Evolutionary conservation across 2,329 filamentous ascomycete genomes (phyloP), one percentile per base, ranked within the genome.

Genomic region (Clarireedia hainanense): DNA sequence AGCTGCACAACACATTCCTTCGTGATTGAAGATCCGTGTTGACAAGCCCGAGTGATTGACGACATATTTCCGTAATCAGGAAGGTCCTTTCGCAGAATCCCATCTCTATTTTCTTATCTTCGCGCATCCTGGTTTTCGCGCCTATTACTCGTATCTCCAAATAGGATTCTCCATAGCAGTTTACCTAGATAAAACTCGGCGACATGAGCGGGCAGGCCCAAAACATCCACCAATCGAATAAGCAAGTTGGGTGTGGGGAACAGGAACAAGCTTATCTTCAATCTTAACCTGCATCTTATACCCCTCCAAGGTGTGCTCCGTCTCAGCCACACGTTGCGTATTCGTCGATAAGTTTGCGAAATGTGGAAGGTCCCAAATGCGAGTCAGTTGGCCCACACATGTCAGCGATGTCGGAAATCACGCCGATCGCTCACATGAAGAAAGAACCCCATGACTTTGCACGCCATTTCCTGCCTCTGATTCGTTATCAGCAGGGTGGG

Each of bases 31-130:
- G 47, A 55, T 27, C 27, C 23, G 26, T 47, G 6, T 45, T n/a
- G 26, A 54, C 40, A 45, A 24, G 7, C 23, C 50, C 45, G 4
- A 45, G 17, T 23, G 6, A 47, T 47, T 24, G 43, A 15, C 43
- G 20, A 24, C 26, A 27, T 24, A 23, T 46, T 55, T 27, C 47
- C 52, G 42, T 45, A 55, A 55, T 50, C 40, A 50, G 52, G 47
- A 47, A 55, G 52, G 47, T 50, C 47, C 39, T 45, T 34, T 34
- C 10, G 9, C 30, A 4, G 30, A 34, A 4, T 34, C 12, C 10
- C 30, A 34, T 34, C 9, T 34, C n/a, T 34, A 20, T 45, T 55
- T 50, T 39, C 52, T 55, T 55, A 55, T 55, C 52, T 55, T 26
- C 20, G 1, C 24, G 12, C 1, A 46, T n/a, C 47, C 47, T 23